Base-by-base conservation (phyloP, 139 green algal genomes). In the Deuterostichococcus epilithicus region DNA sequence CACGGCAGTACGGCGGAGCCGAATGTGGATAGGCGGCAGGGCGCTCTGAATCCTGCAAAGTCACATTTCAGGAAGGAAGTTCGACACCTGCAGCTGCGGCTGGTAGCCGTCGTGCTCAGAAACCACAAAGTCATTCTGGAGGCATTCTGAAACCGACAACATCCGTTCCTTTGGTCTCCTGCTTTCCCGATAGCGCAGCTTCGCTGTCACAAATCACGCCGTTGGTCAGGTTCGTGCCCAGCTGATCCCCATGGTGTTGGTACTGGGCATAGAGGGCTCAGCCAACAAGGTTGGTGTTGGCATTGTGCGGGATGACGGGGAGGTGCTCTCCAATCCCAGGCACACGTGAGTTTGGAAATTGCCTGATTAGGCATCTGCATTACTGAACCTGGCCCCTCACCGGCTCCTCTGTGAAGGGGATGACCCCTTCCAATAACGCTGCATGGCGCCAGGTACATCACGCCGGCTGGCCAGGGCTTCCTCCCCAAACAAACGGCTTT, bases 281-380 rank as follows among this genome's bases (percentile, higher is more conserved):
- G 94, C 94, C 35, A 98, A 98, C 78, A 98, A 98, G 77, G 84
- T 97, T 30, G 93, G 89, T 18, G 87, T 98, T 28, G 94, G 94
- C 45, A 90, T 98, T 20, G 92, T 96, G 0, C 68, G 70, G 0
- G 84, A 90, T 13, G 85, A 95, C 74, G 94, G 93, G 1, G 58
- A 70, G 0, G 94, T 97, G 4, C 74, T 94, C 33, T 81, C 88
- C 70, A 98, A 98, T 75, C 91, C 94, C 0, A 72, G 93, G 3
- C 76, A 91, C 22, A 97, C 93, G 86, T 97, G 70, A 76, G 88
- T 67, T 1, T 30, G 37, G 38, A 44, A 33, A 32, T n/a, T 72
- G 44, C 42, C 30, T 45, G 32, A 42, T 44, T 68, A 5, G 5
- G 10, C 28, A n/a, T 39, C 23, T 32, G 23, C 6, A 38, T 39